Percentiles rank a stretch among this genome's conserved stretches.
Evolutionary conservation across 768 basidiomycete genomes (phyloP).

Genomic region (Kwoniella heveanensis): DNA sequence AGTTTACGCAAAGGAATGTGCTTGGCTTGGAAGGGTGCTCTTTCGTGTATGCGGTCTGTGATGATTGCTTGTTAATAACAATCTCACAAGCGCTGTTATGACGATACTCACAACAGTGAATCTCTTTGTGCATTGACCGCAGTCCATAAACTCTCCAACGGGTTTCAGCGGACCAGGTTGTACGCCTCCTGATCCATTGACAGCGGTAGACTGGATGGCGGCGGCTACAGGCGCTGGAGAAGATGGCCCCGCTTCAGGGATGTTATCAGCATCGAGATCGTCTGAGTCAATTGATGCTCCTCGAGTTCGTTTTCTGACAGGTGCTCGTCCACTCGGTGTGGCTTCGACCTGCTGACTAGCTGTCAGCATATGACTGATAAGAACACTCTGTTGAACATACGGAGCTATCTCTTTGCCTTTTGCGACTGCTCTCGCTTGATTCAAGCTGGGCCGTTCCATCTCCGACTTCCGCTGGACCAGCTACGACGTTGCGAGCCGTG

Average conservation of each 20-base stretch:
- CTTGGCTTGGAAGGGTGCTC: conserved; percentile 66
- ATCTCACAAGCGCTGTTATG: no score
- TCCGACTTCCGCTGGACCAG: conserved; percentile 42
- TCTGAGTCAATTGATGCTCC: conserved; percentile 64
- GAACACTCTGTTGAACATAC: no score
- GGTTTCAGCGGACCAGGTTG: conserved; percentile 62
- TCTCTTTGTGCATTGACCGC: conserved; percentile 76
- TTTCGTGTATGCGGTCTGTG: conserved; percentile 79
- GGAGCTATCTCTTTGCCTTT: background rate
- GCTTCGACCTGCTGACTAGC: background rate
- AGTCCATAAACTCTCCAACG: conserved; percentile 76
- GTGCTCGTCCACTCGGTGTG: background rate
- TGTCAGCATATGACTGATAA: background rate
- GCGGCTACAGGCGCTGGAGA: conserved; percentile 35
- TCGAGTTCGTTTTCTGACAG: conserved; percentile 29
- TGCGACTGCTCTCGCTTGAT: conserved; percentile 1
- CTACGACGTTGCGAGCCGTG: conserved; percentile 42
- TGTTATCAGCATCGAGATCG: conserved; percentile 65
- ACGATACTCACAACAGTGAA: conserved; percentile 81
- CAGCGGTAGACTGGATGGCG: conserved; percentile 22
- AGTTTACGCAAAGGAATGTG: conserved; percentile 81
- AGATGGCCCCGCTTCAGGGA: conserved; percentile 8
- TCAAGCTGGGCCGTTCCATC: conserved; percentile 37
- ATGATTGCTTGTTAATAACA: no score
- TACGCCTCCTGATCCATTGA: conserved; percentile 17